Base-by-base conservation (phyloP, 2,329 filamentous ascomycete genomes). In the Daldinia sp. region DNA sequence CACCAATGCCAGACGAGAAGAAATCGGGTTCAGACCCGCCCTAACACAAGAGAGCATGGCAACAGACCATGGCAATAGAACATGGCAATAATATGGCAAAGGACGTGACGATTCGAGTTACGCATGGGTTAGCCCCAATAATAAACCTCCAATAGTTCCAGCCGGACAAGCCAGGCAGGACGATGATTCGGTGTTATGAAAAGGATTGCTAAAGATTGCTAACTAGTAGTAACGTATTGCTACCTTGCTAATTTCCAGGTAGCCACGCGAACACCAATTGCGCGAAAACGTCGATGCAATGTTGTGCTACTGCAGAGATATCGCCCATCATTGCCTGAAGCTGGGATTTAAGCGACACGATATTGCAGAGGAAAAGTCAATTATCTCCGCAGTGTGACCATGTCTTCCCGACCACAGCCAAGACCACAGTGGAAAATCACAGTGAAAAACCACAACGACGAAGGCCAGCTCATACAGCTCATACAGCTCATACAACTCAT, bases 281-380 rank as follows among this genome's bases (percentile, higher is more conserved):
- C 51, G 59, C 55, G 47, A 57, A 58, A 57, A 59, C 47, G 49
- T 58, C 49, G 30, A 66, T 48, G 55, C 43, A 32, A 30, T 30
- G 27, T 19, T 43, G 61, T 66, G 53, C 35, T 47, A 67, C 63
- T 45, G 19, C 48, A 51, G 34, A 62, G n/a, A 43, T 49, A 54
- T 48, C 53, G 55, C 32, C 23, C 51, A 62, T 34, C 37, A 43
- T 45, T 53, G 34, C 47, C 23, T 57, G 19, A 57, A 51, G 47
- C 35, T n/a, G n/a, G n/a, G 47, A 51, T 54, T 34, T 39, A 58
- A 57, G 58, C 56, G 53, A 55, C 51, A 59, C 58, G 39, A 55
- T 64, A 53, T 58, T 56, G 37, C 50, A 67, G 49, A 64, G 48
- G 48, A 19, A 55, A 49, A 51, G 19, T 30, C 64, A 61, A 59